Conservation (phyloP, 495 filamentous ascomycete genomes). For the Tetracladium setigerum region DNA sequence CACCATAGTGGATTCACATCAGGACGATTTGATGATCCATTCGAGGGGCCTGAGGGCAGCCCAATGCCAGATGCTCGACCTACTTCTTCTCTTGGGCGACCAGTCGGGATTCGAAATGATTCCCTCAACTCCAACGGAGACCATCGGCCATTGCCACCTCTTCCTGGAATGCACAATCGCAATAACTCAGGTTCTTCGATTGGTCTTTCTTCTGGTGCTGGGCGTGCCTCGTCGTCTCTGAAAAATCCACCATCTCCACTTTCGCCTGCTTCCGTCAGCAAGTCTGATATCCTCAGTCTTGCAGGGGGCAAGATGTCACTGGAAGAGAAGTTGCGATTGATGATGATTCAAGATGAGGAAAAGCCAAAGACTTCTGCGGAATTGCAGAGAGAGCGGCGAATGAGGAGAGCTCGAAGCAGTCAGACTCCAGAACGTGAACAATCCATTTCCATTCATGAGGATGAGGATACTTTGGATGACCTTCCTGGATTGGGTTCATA, state of each 20-base stretch:
- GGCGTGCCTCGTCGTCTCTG: slow-evolving; percentile 52
- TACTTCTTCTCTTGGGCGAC: slow-evolving; percentile 31
- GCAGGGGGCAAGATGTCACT: slow-evolving; percentile 64
- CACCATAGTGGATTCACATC: slow-evolving; percentile 35
- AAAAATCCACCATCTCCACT: slow-evolving; percentile 61
- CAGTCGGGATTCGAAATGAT: slow-evolving; percentile 38
- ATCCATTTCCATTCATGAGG: slow-evolving; percentile 32
- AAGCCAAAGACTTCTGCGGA: slow-evolving; percentile 42
- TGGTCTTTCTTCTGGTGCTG: slow-evolving; percentile 51
- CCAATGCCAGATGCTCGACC: slow-evolving; percentile 44
- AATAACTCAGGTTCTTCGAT: slow-evolving; percentile 36
- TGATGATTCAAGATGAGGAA: slow-evolving; percentile 65
- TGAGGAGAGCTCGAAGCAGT: slow-evolving; percentile 43
- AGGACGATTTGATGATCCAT: slow-evolving; percentile 59
- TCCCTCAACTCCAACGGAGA: slow-evolving; percentile 67
- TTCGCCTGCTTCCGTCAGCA: slow-evolving; percentile 50
- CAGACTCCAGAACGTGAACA: slow-evolving; percentile 36
- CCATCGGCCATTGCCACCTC: slow-evolving; percentile 66
- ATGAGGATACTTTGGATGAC: slow-evolving; percentile 46
- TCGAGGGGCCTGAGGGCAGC: slow-evolving; percentile 53
- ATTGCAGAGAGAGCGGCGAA: slow-evolving; percentile 53
- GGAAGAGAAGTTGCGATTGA: slow-evolving; percentile 72
- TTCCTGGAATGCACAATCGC: slow-evolving; percentile 44
- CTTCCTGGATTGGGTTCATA: slow-evolving; percentile 48
- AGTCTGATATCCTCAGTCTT: slow-evolving; percentile 64